Evolutionary conservation across 306 rosid species (phyloP), one percentile per base, ranked within the genome.

Genomic region (Cucurbita moschata): DNA sequence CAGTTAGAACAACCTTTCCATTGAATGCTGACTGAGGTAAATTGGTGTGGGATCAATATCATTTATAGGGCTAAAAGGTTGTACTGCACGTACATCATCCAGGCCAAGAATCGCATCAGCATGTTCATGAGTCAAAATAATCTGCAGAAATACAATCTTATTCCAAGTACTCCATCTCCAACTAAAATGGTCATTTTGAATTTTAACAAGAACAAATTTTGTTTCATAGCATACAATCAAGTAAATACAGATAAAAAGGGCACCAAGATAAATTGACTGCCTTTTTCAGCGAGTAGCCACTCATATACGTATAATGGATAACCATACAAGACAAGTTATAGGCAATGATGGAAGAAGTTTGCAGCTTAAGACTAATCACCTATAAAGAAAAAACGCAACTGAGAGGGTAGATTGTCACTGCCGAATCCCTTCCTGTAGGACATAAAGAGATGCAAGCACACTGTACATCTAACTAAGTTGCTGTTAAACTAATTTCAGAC

Each of bases 51-150:
- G 99, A 30, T 87, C 87, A 74, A 91, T 94, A 77, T 89, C 95
- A 84, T 94, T 94, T 83, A 81, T 83, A 43, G 96, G 78, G 78
- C 97, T 91, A 81, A 35, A 82, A 61, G 92, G 95, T 85, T 94
- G 99, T 44, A 94, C 87, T 73, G 89, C 87, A 44, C 99, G 95
- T 76, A 94, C 70, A 74, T 94, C 99, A 89, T 94, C 99, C 85
- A 94, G 86, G 75, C 99, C 99, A 87, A 94, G 97, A 80, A 89
- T 94, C 64, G 99, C 99, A 85, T 94, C 99, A 4, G 99, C 99
- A 82, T 94, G 99, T 76, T 91, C 99, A 81, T 94, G 99, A 79
- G 99, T 91, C 88, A 94, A 88, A 81, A 94, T 77, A 79, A 94
- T 86, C 99, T 94, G 97, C 85, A 86, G 76, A 49, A 21, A 78